Base-by-base conservation (phyloP, 306 rosid genomes). In the Prunus mira region DNA sequence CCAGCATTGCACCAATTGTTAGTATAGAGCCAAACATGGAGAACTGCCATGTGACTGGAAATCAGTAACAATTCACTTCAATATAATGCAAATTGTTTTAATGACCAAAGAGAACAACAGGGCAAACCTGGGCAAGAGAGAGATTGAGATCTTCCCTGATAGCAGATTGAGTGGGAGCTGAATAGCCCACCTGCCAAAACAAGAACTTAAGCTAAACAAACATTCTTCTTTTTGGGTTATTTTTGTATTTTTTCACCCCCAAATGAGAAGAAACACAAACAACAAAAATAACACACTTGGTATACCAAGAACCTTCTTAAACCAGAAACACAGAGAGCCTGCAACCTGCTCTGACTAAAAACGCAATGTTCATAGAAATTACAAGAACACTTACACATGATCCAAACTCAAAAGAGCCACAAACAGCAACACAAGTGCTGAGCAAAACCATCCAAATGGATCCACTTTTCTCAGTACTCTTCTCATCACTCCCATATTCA, bases 1-100 rank as follows among this genome's bases (percentile, higher is more conserved):
- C 95, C 60, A 93, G 75, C 98, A 91, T 88, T 73, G 97, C 98
- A 71, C 97, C 97, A 85, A 93, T 88, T 7, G 98, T 89, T 63
- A 91, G 76, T 72, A 93, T 80, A 43, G 98, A 91, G 52, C 97
- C 97, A 89, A 93, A 93, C 87, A 85, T 65, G 55, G 98, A 91
- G 80, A 86, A 93, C 98, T 93, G 94, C 77, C 78, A 72, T 51
- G 18, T 51, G 52, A 60, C 7, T 13, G 6, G 71, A 32, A 43
- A 60, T 76, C 51, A 67, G n/a, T n/a, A 65, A 64, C 10, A 76
- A 47, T 22, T 45, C 73, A 82, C 9, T 61, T 8, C 14, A 38
- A 18, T 9, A 64, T 15, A 55, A 25, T 14, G 25, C 56, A 49
- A 30, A 20, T 71, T 30, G 13, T 45, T 4, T 3, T 8, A 49